A percentile compares a stretch with the other conserved stretches of the same genome.
phyloP scores from a whole-genome alignment of 768 basidiomycete genomes.

The Russula virescens region DNA sequence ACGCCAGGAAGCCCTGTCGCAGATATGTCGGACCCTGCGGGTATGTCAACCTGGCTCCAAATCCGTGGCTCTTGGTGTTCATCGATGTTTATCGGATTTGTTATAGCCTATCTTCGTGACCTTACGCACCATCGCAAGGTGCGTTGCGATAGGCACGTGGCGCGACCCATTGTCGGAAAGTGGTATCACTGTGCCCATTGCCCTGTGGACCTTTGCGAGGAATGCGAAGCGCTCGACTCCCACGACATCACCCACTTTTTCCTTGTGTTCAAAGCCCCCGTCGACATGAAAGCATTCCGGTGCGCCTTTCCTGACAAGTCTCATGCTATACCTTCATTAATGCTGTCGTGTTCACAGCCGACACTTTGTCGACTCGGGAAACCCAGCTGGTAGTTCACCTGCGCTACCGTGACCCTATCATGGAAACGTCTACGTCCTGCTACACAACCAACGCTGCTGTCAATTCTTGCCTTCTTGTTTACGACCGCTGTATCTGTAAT shows the following conservation, averaged over 20 bases:
- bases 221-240: constrained; percentile 73
- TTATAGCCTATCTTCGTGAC: constrained; percentile 53
- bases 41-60: constrained; percentile 32
- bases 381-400: constrained; percentile 3
- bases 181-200: constrained; percentile 94
- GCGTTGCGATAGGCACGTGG: constrained; percentile 83
- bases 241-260: constrained; percentile 83
- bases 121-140: constrained; percentile 62
- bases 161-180: constrained; percentile 62
- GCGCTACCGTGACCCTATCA: neutral
- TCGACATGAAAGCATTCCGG: constrained; percentile 73
- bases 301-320: constrained; percentile 31
- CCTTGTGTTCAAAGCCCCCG: constrained; percentile 80
- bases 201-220: constrained; percentile 77
- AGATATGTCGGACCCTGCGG: constrained; percentile 46
- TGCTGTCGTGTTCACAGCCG: neutral
- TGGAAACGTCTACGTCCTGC: constrained; percentile 4
- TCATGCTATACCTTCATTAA: constrained; percentile 9
- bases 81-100: neutral
- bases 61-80: neutral
- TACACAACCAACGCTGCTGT: neutral
- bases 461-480: neutral
- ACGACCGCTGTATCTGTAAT: neutral
- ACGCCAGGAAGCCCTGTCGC: constrained; percentile 30
- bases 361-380: constrained; percentile 16